Evolutionary conservation across 2,329 filamentous ascomycete genomes (phyloP), one percentile per base, ranked within the genome.

Genomic region (Sarocladium kiliense): DNA sequence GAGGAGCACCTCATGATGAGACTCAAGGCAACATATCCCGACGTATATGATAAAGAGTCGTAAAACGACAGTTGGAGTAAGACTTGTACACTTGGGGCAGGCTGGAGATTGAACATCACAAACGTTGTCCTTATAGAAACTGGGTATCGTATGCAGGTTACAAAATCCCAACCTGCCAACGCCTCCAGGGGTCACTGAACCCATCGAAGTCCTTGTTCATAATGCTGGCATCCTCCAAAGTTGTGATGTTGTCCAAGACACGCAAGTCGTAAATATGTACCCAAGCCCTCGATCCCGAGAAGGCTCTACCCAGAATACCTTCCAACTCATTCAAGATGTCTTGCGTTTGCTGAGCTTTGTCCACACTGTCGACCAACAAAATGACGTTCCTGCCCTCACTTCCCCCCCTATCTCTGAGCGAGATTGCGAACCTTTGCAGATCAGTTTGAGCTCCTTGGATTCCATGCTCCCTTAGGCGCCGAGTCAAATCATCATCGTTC

Each of bases 1-100:
- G 75, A 80, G 60, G 81, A 87, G 65, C 85, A 88, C 66, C 66
- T 88, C 56, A 74, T 78, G 60, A 83, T 82, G 75, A 74, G 84
- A 55, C 67, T 88, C 54, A 77, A 72, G 58, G 82, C 78, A 19
- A 85, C 77, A 9, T 87, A 87, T 64, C 64, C 78, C 9, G 71
- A 76, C 21, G 58, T 86, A 61, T 86, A 86, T 62, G 67, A 73
- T 30, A 71, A 76, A 21, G 66, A 74, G 54, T 59, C 63, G 30
- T 58, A 64, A 42, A 14, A 14, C 19, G 21, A 10, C 21, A 25
- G 45, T n/a, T n/a, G n/a, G n/a, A n/a, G n/a, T n/a, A n/a, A n/a
- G n/a, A n/a, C n/a, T n/a, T n/a, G n/a, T n/a, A n/a, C n/a, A n/a
- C n/a, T n/a, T n/a, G n/a, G n/a, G n/a, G n/a, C n/a, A n/a, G n/a